Percentiles rank a stretch among this genome's conserved stretches.
phyloP scores from a whole-genome alignment of 306 rosid species.

The Begonia fuchsioides region DNA sequence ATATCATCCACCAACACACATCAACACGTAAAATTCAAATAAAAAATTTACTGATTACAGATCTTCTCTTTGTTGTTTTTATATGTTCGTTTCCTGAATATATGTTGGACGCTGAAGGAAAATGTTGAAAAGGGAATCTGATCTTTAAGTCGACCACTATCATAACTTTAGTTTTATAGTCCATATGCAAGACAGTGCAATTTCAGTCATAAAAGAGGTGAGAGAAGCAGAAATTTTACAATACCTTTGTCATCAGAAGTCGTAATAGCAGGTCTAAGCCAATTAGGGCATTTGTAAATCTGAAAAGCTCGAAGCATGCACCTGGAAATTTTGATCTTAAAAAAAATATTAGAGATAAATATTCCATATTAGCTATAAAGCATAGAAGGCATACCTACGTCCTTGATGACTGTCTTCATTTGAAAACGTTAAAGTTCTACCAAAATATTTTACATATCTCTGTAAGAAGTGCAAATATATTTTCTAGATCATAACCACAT shows the following conservation, averaged over 20 bases:
- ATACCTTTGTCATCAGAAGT: slow-evolving; percentile 71
- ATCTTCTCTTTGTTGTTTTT: no score
- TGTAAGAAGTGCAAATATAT: slow-evolving; percentile 20
- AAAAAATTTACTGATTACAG: no score
- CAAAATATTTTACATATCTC: slow-evolving; percentile 86
- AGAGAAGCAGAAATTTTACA: not conserved
- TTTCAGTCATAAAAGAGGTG: not conserved
- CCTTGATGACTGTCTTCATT: slow-evolving; percentile 62
- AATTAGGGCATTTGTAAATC: slow-evolving; percentile 80
- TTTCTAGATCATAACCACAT: slow-evolving; percentile 16
- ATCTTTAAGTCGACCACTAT: no score
- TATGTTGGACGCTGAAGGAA: no score
- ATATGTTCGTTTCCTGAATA: no score
- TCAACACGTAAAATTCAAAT: not conserved
- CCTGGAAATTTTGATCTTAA: slow-evolving; percentile 24
- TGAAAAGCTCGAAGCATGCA: slow-evolving; percentile 93
- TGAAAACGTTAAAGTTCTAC: slow-evolving; percentile 43
- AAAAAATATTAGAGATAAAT: not conserved
- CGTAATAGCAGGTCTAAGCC: slow-evolving; percentile 79
- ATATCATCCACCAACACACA: not conserved
- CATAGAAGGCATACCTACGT: slow-evolving; percentile 41
- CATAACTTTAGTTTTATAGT: no score
- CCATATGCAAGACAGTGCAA: not conserved
- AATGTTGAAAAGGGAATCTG: no score
- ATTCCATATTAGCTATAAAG: not conserved